A percentile compares a stretch with the other conserved stretches of the same genome.
Evolutionary conservation across 805 yeast species (phyloP).

Genomic region (Ogataea ramenticola): DNA sequence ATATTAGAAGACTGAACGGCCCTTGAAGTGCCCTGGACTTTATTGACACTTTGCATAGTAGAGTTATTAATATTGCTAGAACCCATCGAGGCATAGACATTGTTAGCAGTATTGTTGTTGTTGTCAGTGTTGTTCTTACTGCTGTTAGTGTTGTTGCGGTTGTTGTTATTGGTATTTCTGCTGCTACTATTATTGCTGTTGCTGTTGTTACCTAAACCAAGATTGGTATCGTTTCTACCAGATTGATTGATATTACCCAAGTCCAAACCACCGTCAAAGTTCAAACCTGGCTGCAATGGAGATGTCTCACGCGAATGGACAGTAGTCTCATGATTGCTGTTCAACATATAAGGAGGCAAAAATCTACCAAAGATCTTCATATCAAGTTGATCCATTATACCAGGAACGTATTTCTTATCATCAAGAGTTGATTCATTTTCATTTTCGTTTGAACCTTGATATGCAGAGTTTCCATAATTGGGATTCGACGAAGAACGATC

Average conservation of each 20-base stretch:
- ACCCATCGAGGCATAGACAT: not conserved
- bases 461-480: not conserved
- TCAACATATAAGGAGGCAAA: conserved; percentile 77
- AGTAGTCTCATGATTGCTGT: conserved; percentile 16
- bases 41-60: too few species aligned
- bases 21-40: too few species aligned
- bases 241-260: not conserved
- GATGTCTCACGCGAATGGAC: not conserved
- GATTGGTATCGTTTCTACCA: not conserved
- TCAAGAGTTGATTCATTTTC: not conserved
- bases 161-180: not conserved
- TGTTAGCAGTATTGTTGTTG: not conserved
- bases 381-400: conserved; percentile 79
- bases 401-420: conserved; percentile 51
- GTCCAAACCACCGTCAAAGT: not conserved
- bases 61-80: not conserved
- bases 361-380: conserved; percentile 79
- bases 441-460: not conserved
- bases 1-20: too few species aligned
- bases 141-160: conserved; percentile 1
- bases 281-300: not conserved
- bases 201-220: not conserved
- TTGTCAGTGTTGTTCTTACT: not conserved
- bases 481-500: not conserved
- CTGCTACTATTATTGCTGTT: not conserved